Conservation (phyloP, 225 moss, liverwort and hornwort species). For the Polytrichum formosum region DNA sequence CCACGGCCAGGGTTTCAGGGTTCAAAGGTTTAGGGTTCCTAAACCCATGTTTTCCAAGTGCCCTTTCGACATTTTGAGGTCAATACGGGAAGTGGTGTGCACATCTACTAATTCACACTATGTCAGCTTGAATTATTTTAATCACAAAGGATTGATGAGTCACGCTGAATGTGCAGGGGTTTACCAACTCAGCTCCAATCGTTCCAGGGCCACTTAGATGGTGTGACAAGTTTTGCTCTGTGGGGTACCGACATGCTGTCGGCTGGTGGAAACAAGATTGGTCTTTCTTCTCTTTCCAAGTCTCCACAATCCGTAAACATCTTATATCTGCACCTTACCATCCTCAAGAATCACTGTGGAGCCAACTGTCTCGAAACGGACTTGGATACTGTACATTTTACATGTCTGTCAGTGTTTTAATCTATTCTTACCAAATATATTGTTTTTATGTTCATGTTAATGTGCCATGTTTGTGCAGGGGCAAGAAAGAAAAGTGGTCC, state of each 20-base stretch:
- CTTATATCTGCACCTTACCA: not conserved
- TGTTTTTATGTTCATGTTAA: not conserved
- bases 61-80: no score
- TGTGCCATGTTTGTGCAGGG: constrained; percentile 33
- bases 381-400: not conserved
- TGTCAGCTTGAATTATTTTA: no score
- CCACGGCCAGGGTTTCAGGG: not conserved
- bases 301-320: constrained; percentile 27
- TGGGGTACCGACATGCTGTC: constrained; percentile 70
- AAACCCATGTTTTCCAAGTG: no score
- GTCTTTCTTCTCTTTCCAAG: constrained; percentile 59
- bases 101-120: no score
- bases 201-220: constrained; percentile 64
- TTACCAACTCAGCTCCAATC: constrained; percentile 64
- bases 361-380: not conserved
- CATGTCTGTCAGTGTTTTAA: no score
- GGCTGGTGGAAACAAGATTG: constrained; percentile 75
- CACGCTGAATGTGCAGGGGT: constrained; percentile 34
- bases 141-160: not conserved
- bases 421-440: no score
- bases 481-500: constrained; percentile 41
- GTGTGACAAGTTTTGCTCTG: constrained; percentile 64
- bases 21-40: no score
- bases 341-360: not conserved
- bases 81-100: no score